Conservation (phyloP, 2,329 filamentous ascomycete species). For the Ophiosphaerella narmari region DNA sequence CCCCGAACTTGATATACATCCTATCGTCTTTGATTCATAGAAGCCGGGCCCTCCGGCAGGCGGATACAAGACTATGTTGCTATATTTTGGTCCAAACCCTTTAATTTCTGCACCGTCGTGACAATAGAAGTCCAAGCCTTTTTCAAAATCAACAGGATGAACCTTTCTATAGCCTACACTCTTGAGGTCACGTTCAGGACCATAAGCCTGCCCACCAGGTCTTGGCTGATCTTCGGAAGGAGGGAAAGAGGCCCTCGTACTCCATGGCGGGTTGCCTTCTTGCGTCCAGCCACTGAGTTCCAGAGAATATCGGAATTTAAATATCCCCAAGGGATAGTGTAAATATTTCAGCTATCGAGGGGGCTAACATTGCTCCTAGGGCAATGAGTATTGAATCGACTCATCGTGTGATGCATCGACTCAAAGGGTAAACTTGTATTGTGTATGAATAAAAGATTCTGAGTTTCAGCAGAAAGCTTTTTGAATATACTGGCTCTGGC, state of each 20-base stretch:
- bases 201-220: background rate
- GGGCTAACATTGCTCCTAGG: background rate
- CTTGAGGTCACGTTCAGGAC: background rate
- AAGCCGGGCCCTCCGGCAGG: conserved; percentile 2
- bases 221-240: background rate
- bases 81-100: background rate
- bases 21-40: background rate
- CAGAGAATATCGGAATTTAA: conserved; percentile 4
- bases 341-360: background rate
- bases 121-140: conserved; percentile 3
- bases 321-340: conserved; percentile 2
- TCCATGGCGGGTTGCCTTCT: conserved; percentile 7
- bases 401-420: background rate
- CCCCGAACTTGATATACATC: conserved; percentile 1
- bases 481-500: no score
- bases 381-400: background rate
- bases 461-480: no score
- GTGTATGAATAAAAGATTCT: background rate
- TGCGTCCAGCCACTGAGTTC: conserved; percentile 5
- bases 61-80: conserved; percentile 3
- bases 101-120: background rate
- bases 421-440: background rate
- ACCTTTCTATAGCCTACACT: background rate
- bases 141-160: background rate
- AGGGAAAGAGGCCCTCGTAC: conserved; percentile 1